Evolutionary conservation across 257 asterid genomes (phyloP).

Genomic region (Cordia subcordata): DNA sequence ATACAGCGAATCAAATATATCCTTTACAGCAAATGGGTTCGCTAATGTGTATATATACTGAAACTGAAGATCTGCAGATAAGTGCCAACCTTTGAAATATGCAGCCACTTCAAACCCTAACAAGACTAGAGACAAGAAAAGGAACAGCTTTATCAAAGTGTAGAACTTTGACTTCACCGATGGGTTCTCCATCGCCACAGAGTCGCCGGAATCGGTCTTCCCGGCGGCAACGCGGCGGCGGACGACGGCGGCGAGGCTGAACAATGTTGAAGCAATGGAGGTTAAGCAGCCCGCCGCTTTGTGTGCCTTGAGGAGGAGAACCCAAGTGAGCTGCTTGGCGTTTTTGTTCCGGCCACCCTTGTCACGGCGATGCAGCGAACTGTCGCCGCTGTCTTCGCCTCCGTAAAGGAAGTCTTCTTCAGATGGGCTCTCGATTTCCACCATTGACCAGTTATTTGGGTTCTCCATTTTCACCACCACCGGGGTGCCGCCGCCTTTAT

Average conservation of each 20-base stretch:
- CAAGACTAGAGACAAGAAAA: conserved; percentile 43
- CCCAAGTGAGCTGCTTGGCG: conserved; percentile 83
- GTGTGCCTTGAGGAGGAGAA: conserved; percentile 67
- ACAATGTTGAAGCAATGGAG: conserved; percentile 59
- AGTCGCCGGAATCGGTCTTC: conserved; percentile 50
- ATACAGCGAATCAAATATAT: conserved; percentile 40
- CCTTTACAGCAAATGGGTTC: conserved; percentile 34
- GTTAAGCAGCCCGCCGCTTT: conserved; percentile 69
- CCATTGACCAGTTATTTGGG: conserved; percentile 82
- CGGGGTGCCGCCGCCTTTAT: conserved; percentile 45
- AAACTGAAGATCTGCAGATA: conserved; percentile 45
- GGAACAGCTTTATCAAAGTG: conserved; percentile 39
- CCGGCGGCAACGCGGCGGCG: conserved; percentile 68
- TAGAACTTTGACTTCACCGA: conserved; percentile 37
- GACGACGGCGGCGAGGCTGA: conserved; percentile 47
- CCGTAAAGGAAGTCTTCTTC: conserved; percentile 44
- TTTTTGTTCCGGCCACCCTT: conserved; percentile 53
- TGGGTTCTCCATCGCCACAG: conserved; percentile 21
- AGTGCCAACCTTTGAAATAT: conserved; percentile 61
- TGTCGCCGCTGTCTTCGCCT: conserved; percentile 15
- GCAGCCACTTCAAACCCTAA: conserved; percentile 57
- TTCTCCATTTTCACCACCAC: conserved; percentile 78
- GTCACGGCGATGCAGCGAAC: conserved; percentile 20
- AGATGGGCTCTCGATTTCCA: conserved; percentile 55
- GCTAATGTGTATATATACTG: conserved; percentile 27